Evolutionary conservation across 768 basidiomycete species (phyloP).

Genomic region (Boletus eberwhitei): DNA sequence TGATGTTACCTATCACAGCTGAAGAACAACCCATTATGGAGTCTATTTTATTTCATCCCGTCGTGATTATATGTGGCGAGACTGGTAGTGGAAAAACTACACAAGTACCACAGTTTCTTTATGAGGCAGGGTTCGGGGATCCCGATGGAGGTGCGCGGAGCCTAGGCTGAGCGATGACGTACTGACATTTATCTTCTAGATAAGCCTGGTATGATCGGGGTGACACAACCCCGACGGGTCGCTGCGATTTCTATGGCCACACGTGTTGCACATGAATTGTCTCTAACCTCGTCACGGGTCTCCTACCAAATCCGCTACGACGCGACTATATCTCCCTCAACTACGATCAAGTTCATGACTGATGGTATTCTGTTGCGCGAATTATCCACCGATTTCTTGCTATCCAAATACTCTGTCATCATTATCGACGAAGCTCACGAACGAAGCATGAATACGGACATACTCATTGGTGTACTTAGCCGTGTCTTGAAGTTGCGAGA

Average conservation of each 20-base stretch:
- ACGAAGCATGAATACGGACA: conserved; percentile 96
- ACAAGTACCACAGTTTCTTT: conserved; percentile 97
- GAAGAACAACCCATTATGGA: conserved; percentile 97
- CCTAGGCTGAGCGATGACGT: neutral
- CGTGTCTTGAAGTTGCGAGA: conserved; percentile 88
- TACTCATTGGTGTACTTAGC: conserved; percentile 94
- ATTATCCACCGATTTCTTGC: conserved; percentile 86
- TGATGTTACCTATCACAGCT: conserved; percentile 82
- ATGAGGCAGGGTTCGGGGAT: conserved; percentile 91
- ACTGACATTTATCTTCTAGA: conserved; percentile 45
- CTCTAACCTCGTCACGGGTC: conserved; percentile 72
- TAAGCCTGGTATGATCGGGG: conserved; percentile 96
- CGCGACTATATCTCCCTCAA: conserved; percentile 83
- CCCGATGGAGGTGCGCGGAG: conserved; percentile 64
- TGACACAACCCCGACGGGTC: conserved; percentile 96
- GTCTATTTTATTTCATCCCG: conserved; percentile 78
- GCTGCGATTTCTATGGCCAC: conserved; percentile 95
- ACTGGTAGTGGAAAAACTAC: conserved; percentile 99
- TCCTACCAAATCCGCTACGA: conserved; percentile 99
- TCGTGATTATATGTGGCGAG: conserved; percentile 76
- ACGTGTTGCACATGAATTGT: conserved; percentile 92
- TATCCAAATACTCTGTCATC: conserved; percentile 90
- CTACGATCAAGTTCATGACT: conserved; percentile 99
- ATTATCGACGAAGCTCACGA: conserved; percentile 99
- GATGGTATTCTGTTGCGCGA: conserved; percentile 96